Evolutionary conservation across 2,329 filamentous ascomycete species (phyloP).

Genomic region (Trichoderma sp.): DNA sequence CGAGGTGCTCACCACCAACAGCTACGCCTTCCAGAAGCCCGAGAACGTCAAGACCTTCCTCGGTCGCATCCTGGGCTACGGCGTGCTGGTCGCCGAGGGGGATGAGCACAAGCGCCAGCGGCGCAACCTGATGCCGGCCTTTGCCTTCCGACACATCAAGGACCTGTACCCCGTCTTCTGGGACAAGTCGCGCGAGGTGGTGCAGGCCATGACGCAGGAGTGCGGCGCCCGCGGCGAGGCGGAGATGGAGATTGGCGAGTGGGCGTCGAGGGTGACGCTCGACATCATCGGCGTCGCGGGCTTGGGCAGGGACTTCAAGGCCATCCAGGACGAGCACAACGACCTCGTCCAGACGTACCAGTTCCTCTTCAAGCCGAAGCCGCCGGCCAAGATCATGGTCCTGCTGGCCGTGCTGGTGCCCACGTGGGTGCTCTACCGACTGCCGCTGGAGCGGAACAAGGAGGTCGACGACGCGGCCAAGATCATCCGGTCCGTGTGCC

Average conservation of each 20-base stretch:
- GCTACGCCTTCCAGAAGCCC: slow-evolving; percentile 72
- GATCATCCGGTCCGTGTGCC: slow-evolving; percentile 66
- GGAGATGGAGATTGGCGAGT: slow-evolving; percentile 60
- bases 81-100: slow-evolving; percentile 81
- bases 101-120: slow-evolving; percentile 84
- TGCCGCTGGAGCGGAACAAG: slow-evolving; percentile 74
- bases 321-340: slow-evolving; percentile 63
- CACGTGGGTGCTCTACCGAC: slow-evolving; percentile 56
- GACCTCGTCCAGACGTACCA: slow-evolving; percentile 61
- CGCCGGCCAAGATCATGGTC: slow-evolving; percentile 56
- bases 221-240: slow-evolving; percentile 40
- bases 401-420: slow-evolving; percentile 66
- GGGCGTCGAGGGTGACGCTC: slow-evolving; percentile 69
- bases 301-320: slow-evolving; percentile 70
- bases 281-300: slow-evolving; percentile 77
- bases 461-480: slow-evolving; percentile 59
- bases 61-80: slow-evolving; percentile 67
- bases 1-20: slow-evolving; percentile 69
- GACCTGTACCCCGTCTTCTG: slow-evolving; percentile 84
- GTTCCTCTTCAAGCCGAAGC: slow-evolving; percentile 56
- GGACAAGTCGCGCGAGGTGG: slow-evolving; percentile 71
- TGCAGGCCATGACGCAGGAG: slow-evolving; percentile 58
- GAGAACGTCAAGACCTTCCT: slow-evolving; percentile 55
- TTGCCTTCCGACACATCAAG: slow-evolving; percentile 83
- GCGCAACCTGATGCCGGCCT: slow-evolving; percentile 78